Percentiles rank a stretch among this genome's conserved stretches.
Conservation (phyloP, 768 basidiomycete genomes). For the Lactarius tabidus region DNA sequence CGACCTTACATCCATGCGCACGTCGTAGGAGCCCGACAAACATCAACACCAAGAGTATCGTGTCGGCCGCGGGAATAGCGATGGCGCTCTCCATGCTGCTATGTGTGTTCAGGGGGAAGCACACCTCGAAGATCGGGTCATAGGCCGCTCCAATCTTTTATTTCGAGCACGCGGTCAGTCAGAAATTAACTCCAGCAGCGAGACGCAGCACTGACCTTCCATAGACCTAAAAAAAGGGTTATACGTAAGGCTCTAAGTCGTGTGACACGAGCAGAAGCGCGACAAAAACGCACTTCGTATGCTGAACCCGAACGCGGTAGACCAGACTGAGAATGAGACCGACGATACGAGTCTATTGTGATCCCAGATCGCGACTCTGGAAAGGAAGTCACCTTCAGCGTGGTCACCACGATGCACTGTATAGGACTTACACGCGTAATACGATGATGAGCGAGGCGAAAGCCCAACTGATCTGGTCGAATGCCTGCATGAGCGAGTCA, state of each 20-base stretch:
- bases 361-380: constrained; percentile 9
- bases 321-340: background rate
- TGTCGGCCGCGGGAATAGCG: background rate
- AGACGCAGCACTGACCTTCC: background rate
- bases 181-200: background rate
- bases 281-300: constrained; percentile 3
- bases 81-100: background rate
- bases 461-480: background rate
- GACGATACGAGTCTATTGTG: background rate
- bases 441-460: constrained; percentile 6
- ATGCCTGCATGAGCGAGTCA: background rate
- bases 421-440: constrained; percentile 1
- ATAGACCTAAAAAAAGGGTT: background rate
- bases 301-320: background rate
- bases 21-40: background rate
- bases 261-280: background rate
- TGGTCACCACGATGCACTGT: too few relatives aligned
- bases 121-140: background rate
- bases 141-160: background rate
- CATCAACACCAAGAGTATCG: background rate
- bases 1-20: background rate
- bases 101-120: background rate
- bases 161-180: background rate
- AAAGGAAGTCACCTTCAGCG: background rate
- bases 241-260: background rate